A percentile compares a stretch with the other conserved stretches of the same genome.
These are phyloP conservation scores for Colletotrichum sp. DNA, from an alignment of 2,329 filamentous ascomycete species.

Conservation along the genomic window DNA sequence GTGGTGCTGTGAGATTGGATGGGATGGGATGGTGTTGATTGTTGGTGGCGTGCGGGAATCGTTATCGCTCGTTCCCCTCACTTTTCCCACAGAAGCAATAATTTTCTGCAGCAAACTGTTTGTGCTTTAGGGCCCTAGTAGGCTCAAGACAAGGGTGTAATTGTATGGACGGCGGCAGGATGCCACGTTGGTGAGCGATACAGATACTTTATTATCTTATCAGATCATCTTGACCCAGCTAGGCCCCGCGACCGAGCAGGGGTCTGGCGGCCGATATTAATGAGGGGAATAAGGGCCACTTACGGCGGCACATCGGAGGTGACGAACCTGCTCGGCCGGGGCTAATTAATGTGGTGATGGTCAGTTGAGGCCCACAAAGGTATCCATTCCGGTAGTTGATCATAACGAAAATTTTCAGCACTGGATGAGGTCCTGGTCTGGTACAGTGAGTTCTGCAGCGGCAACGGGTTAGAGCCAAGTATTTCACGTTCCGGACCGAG, in stretches of 20 bases:
- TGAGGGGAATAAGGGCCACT: neutral
- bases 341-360: neutral
- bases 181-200: neutral
- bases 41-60: neutral
- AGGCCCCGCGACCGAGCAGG: neutral
- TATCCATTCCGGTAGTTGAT: neutral
- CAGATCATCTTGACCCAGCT: constrained; percentile 8
- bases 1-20: neutral
- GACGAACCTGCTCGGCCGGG: neutral
- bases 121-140: neutral
- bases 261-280: neutral
- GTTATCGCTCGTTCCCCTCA: neutral
- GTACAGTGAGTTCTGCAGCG: neutral
- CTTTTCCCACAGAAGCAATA: neutral
- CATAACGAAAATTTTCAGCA: neutral
- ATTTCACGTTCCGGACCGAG: neutral
- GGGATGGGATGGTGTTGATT: neutral
- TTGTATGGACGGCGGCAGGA: neutral
- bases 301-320: constrained; percentile 3
- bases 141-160: neutral
- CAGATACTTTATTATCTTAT: constrained; percentile 6
- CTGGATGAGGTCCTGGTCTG: neutral
- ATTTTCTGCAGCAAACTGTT: neutral
- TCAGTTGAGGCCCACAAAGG: neutral
- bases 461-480: neutral